Percentiles rank a stretch among this genome's conserved stretches.
Conservation (phyloP, 116 monocot genomes). For the Zostera marina region DNA sequence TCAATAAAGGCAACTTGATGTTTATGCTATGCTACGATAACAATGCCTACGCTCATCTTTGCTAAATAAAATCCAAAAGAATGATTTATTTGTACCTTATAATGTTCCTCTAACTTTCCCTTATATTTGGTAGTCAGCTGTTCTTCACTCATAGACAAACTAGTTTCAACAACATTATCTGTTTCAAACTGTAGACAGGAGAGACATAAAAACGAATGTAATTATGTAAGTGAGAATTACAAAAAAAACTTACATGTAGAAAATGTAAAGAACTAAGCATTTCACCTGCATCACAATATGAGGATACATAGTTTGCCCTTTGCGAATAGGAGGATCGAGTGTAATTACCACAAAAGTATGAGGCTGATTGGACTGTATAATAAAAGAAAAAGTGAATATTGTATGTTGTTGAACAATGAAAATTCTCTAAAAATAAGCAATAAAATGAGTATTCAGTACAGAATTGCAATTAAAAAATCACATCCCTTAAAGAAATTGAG, state of each 20-base stretch:
- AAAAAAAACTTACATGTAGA: not conserved
- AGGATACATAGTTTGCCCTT: constrained; percentile 91
- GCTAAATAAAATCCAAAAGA: not conserved
- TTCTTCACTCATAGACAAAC: constrained; percentile 57
- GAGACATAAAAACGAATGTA: not conserved
- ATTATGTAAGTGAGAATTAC: not conserved
- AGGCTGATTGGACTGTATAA: constrained; percentile 86
- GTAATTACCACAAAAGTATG: constrained; percentile 94
- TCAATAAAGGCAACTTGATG: too few relatives aligned
- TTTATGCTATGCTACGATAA: not conserved
- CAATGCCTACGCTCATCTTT: not conserved
- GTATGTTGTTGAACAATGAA: not conserved
- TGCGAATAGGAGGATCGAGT: constrained; percentile 95
- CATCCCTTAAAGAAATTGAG: not conserved
- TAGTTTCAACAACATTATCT: constrained; percentile 56
- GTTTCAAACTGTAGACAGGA: constrained; percentile 68
- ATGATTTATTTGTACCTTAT: constrained; percentile 38
- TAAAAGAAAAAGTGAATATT: not conserved
- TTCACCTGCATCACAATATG: constrained; percentile 94
- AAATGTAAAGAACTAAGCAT: constrained; percentile 2
- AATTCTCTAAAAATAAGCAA: not conserved
- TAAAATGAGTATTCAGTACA: not conserved
- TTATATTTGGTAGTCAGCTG: constrained; percentile 70
- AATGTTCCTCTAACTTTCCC: constrained; percentile 56
- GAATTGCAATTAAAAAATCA: not conserved